Conservation (phyloP, 306 rosid species). For the Cicer cuneatum region DNA sequence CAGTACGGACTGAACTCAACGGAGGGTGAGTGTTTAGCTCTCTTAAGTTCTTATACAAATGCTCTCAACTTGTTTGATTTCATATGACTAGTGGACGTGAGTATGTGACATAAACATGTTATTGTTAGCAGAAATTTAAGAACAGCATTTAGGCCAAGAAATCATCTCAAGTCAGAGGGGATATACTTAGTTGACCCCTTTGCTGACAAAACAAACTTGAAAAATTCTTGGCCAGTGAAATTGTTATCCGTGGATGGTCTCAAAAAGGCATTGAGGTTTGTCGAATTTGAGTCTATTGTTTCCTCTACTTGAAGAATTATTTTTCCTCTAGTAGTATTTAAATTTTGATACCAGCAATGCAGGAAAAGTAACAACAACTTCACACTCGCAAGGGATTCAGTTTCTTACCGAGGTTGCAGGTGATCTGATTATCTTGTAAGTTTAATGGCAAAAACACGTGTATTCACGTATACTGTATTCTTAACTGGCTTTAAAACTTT, state of each 20-base stretch:
- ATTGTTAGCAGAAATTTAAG: conserved; percentile 68
- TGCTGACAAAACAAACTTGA: conserved; percentile 54
- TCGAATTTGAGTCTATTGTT: conserved; percentile 14
- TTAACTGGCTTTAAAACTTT: conserved; percentile 35
- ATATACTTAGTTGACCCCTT: conserved; percentile 81
- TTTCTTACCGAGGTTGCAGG: conserved; percentile 86
- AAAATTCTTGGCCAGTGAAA: conserved; percentile 64
- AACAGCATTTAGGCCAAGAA: conserved; percentile 65
- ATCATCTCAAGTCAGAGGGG: conserved; percentile 72
- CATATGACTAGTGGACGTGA: too few relatives aligned
- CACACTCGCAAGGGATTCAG: conserved; percentile 87
- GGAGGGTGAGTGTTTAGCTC: too few relatives aligned
- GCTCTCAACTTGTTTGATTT: too few relatives aligned
- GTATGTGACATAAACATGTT: conserved; percentile 33
- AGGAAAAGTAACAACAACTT: conserved; percentile 82
- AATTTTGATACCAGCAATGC: conserved; percentile 65
- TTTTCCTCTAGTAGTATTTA: conserved; percentile 31
- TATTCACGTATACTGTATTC: conserved; percentile 39
- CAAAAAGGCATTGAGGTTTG: conserved; percentile 85
- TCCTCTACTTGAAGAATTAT: conserved; percentile 24
- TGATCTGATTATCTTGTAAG: conserved; percentile 42
- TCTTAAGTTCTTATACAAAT: too few relatives aligned
- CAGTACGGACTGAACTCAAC: too few relatives aligned
- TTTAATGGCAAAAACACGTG: conserved; percentile 10
- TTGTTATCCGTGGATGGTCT: conserved; percentile 80